phyloP scores from a whole-genome alignment of 2,329 filamentous ascomycete genomes.

The Aphanoascus verrucosus region DNA sequence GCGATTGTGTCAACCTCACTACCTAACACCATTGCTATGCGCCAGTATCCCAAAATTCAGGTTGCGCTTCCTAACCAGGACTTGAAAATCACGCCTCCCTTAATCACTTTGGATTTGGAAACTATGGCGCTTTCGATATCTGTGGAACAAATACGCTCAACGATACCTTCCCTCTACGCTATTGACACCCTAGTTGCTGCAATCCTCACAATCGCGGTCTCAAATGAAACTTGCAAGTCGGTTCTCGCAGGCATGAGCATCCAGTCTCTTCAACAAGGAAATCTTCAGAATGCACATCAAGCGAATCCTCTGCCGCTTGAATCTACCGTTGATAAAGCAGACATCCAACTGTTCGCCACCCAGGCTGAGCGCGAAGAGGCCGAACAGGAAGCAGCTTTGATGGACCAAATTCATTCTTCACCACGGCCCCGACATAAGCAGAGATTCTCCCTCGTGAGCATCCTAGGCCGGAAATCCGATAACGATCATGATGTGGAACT shows the following conservation, averaged over 20 bases:
- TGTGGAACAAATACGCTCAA: slow-evolving; percentile 30
- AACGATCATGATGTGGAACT: not conserved
- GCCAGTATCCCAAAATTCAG: slow-evolving; percentile 11
- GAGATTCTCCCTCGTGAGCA: slow-evolving; percentile 5
- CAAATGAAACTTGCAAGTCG: slow-evolving; percentile 33
- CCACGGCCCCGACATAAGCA: not conserved
- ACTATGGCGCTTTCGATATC: slow-evolving; percentile 34
- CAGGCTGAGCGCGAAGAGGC: slow-evolving; percentile 35
- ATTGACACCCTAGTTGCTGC: slow-evolving; percentile 40
- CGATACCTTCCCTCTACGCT: slow-evolving; percentile 38
- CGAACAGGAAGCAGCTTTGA: slow-evolving; percentile 28
- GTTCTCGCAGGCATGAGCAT: slow-evolving; percentile 31
- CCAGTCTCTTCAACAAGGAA: slow-evolving; percentile 17
- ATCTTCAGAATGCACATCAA: slow-evolving; percentile 10
- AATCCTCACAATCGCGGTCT: slow-evolving; percentile 36
- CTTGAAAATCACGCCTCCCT: slow-evolving; percentile 24
- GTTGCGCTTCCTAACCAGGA: not conserved
- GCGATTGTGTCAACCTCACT: slow-evolving; percentile 20
- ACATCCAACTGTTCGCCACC: slow-evolving; percentile 25
- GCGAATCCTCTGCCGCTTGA: slow-evolving; percentile 9
- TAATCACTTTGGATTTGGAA: slow-evolving; percentile 36
- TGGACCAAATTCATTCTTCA: slow-evolving; percentile 25
- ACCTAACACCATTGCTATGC: slow-evolving; percentile 5
- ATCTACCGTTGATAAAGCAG: slow-evolving; percentile 1
- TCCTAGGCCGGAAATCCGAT: slow-evolving; percentile 5